These are phyloP conservation scores for Psidium guajava DNA, from an alignment of 345 rosid species.

Conservation along the genomic window DNA sequence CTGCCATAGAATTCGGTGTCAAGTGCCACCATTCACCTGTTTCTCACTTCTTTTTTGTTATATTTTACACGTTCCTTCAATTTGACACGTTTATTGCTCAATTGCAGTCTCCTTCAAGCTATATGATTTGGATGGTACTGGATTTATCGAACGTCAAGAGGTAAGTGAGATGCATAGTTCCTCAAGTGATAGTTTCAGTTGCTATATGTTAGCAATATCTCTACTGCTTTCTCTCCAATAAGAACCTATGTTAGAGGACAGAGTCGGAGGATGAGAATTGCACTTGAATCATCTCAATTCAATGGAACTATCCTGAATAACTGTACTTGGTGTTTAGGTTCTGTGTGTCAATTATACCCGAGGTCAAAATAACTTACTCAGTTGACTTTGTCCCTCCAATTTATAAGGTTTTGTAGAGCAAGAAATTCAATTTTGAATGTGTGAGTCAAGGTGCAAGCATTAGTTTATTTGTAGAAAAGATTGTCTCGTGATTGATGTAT, in stretches of 20 bases:
- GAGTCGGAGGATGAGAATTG: background rate
- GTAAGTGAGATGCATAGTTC: slow-evolving; percentile 18
- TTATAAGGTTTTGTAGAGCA: background rate
- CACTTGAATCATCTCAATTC: background rate
- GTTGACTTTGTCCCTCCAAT: background rate
- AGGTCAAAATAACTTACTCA: background rate
- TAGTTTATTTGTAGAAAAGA: background rate
- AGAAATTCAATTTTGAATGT: background rate
- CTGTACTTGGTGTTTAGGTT: background rate
- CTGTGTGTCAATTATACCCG: background rate
- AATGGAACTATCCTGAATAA: background rate
- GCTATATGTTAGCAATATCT: background rate
- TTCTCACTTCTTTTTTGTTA: background rate
- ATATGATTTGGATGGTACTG: slow-evolving; percentile 82
- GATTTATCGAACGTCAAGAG: slow-evolving; percentile 96
- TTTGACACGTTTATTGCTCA: background rate
- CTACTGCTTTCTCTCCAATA: background rate
- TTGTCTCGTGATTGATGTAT: background rate
- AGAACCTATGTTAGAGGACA: background rate
- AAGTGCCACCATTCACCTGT: background rate
- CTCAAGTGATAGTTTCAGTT: background rate
- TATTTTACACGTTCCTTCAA: background rate
- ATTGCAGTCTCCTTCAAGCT: slow-evolving; percentile 88
- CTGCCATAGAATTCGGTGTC: background rate
- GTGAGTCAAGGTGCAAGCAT: background rate